Evolutionary conservation across 257 asterid genomes (phyloP).

Genomic region (Ilex asprella): DNA sequence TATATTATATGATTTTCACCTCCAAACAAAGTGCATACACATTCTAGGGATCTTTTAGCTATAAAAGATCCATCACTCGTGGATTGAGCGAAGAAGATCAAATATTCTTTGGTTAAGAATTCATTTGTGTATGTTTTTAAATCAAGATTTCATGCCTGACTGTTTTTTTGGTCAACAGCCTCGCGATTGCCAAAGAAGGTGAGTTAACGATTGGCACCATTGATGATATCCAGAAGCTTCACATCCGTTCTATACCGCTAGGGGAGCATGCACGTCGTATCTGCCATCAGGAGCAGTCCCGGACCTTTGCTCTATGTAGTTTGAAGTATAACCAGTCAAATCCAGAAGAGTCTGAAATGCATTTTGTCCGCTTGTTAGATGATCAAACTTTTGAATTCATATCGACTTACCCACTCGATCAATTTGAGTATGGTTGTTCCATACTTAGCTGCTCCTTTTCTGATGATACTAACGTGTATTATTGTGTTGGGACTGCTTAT

Average conservation of each 20-base stretch:
- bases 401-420: slow-evolving; percentile 78
- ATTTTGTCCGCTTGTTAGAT: slow-evolving; percentile 81
- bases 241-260: slow-evolving; percentile 87
- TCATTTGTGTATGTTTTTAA: no score
- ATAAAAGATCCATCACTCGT: no score
- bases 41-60: no score
- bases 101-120: no score
- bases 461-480: slow-evolving; percentile 79
- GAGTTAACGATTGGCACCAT: slow-evolving; percentile 95
- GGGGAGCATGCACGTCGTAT: slow-evolving; percentile 98
- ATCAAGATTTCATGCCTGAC: slow-evolving; percentile 3
- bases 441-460: slow-evolving; percentile 94
- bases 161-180: slow-evolving; percentile 45
- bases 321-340: slow-evolving; percentile 68
- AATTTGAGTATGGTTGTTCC: slow-evolving; percentile 83
- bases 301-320: slow-evolving; percentile 82
- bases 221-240: slow-evolving; percentile 98
- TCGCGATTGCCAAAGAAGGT: slow-evolving; percentile 95
- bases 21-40: no score
- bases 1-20: no score
- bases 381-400: slow-evolving; percentile 94
- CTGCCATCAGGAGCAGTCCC: slow-evolving; percentile 97
- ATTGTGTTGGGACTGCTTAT: slow-evolving; percentile 93
- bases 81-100: no score
- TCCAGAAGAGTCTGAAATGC: slow-evolving; percentile 71